Conservation (phyloP, 306 rosid genomes). For the Alnus glutinosa region DNA sequence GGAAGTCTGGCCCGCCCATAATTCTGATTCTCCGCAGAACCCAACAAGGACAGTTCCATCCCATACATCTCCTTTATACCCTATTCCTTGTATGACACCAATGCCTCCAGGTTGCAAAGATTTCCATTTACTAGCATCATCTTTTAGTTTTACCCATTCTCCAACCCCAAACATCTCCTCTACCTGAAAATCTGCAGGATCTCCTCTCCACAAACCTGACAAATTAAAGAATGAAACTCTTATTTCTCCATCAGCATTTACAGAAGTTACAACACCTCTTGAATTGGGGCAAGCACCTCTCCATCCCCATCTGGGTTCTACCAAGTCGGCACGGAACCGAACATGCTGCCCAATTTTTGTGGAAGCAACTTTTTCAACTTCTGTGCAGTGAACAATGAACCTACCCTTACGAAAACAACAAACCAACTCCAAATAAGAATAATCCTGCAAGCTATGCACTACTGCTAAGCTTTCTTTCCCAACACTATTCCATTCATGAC, state of each 20-base stretch:
- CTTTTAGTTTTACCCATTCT: slow-evolving; percentile 88
- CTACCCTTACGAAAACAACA: slow-evolving; percentile 93
- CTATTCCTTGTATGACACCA: slow-evolving; percentile 91
- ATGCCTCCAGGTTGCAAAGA: slow-evolving; percentile 73
- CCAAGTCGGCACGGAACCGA: slow-evolving; percentile 71
- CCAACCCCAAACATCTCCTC: slow-evolving; percentile 84
- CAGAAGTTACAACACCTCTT: slow-evolving; percentile 73
- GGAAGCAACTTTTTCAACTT: slow-evolving; percentile 80
- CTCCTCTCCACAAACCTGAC: slow-evolving; percentile 87
- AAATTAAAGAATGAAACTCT: slow-evolving; percentile 77
- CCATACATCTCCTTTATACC: slow-evolving; percentile 71
- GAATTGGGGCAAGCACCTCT: slow-evolving; percentile 78
- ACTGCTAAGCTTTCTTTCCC: slow-evolving; percentile 92
- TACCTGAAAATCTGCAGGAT: slow-evolving; percentile 87
- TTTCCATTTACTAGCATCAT: slow-evolving; percentile 63
- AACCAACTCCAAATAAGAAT: slow-evolving; percentile 87
- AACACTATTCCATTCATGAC: slow-evolving; percentile 85
- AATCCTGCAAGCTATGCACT: slow-evolving; percentile 91
- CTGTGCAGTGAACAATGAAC: slow-evolving; percentile 84
- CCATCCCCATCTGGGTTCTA: slow-evolving; percentile 98
- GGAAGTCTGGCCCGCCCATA: slow-evolving; percentile 77
- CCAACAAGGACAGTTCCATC: slow-evolving; percentile 72
- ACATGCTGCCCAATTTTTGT: slow-evolving; percentile 89
- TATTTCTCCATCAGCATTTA: slow-evolving; percentile 94
- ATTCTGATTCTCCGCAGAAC: slow-evolving; percentile 94